Conservation (phyloP, 2,329 filamentous ascomycete genomes). For the Celoporthe dispersa region DNA sequence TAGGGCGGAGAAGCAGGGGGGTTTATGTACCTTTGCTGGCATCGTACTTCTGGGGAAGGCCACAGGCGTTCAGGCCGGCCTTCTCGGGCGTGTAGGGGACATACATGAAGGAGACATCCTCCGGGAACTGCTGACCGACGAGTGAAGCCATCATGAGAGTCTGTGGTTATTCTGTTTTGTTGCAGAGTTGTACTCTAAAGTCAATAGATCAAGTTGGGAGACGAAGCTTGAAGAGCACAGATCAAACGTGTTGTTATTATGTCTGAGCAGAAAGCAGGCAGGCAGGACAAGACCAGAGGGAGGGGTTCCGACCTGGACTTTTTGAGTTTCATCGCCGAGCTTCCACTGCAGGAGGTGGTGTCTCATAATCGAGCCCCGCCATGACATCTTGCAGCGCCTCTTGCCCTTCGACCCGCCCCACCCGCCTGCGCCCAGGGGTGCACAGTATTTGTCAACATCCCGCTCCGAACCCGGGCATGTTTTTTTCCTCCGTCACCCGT, state of each 20-base stretch:
- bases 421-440: background rate
- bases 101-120: constrained; percentile 81
- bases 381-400: background rate
- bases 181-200: background rate
- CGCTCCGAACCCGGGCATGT: constrained; percentile 3
- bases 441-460: constrained; percentile 13
- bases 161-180: constrained; percentile 46
- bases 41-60: constrained; percentile 76
- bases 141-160: constrained; percentile 24
- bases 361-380: background rate
- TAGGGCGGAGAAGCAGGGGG: background rate
- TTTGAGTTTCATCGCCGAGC: constrained; percentile 13
- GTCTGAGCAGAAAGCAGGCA: constrained; percentile 3
- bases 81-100: constrained; percentile 75
- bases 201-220: background rate
- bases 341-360: background rate
- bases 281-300: background rate
- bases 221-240: background rate
- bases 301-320: background rate
- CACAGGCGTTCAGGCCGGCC: constrained; percentile 73
- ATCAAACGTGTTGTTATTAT: background rate
- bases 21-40: constrained; percentile 69
- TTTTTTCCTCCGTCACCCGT: background rate
- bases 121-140: constrained; percentile 81
- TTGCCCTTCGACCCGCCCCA: background rate